Evolutionary conservation across 768 basidiomycete species (phyloP).

Genomic region (Leccinum imitatum): DNA sequence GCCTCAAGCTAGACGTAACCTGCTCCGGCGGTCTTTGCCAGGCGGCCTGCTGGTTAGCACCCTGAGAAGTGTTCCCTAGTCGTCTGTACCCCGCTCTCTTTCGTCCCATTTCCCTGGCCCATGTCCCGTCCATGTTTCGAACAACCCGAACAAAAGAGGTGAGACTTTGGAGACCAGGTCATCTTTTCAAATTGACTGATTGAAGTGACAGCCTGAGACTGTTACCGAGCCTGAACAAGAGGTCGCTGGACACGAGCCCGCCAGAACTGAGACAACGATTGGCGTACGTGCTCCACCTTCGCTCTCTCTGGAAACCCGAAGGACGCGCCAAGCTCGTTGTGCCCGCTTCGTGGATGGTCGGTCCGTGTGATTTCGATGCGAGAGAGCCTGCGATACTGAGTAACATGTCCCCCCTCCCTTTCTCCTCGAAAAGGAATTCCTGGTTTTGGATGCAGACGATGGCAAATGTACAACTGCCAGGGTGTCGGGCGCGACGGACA

Average conservation of each 20-base stretch:
- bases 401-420: not conserved
- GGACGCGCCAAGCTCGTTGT: constrained; percentile 18
- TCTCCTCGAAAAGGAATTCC: constrained; percentile 9
- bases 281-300: constrained; percentile 24
- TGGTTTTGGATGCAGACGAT: constrained; percentile 4
- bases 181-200: constrained; percentile 3
- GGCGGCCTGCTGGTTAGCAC: not conserved
- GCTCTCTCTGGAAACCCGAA: constrained; percentile 22
- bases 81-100: not conserved
- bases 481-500: not conserved
- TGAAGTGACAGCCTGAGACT: constrained; percentile 1
- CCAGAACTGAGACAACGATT: constrained; percentile 19
- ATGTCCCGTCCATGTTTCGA: constrained; percentile 5
- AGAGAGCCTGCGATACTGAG: not conserved
- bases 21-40: not conserved
- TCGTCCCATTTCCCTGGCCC: not conserved
- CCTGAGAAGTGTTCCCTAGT: not conserved
- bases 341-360: constrained; percentile 28
- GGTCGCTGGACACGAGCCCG: constrained; percentile 13
- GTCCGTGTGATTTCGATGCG: constrained; percentile 1
- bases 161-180: not conserved
- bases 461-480: not conserved
- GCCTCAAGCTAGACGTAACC: constrained; percentile 15
- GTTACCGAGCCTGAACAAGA: constrained; percentile 6
- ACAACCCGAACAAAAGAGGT: constrained; percentile 9